Base-by-base conservation (phyloP, 495 filamentous ascomycete genomes). In the Talaromyces thailandensis region DNA sequence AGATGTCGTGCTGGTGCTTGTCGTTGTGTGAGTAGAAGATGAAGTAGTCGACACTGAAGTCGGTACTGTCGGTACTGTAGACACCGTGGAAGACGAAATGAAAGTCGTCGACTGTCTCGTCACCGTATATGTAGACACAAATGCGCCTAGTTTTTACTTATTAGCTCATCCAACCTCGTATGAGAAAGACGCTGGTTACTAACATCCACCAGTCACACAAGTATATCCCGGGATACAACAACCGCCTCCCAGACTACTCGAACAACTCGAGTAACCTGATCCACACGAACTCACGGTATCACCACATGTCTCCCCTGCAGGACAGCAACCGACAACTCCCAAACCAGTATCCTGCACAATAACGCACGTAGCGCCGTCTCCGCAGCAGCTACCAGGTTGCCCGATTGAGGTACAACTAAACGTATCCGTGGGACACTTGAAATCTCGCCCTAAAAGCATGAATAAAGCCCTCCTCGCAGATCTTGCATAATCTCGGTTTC, bases 291-390 rank as follows among this genome's bases (percentile, higher is more conserved):
- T 78, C 45, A 96, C 83, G 6, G 75, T 73, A 6, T 87, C 85
- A 4, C 80, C 77, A 71, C 94, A 98, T 5, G 68, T 82, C 66
- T 82, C 70, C 3, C 92, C 92, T 29, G 71, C 71, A 16, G 88
- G 88, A 78, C 93, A 98, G 70, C 93, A 98, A 3, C 92, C 94
- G 1, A 96, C 90, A 60, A 84, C 81, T 0, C 91, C 91, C 35
- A 82, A 74, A 0, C 88, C 89, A 2, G 84, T 88, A 66, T 94
- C 85, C n/a, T 78, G 62, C 25, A 95, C 84, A n/a, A 82, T 67
- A 43, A 87, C 78, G 69, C 93, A 98, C 0, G 75, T 83, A 68
- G 90, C 84, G 9, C 79, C 81, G 7, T 75, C 73, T 8, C 76
- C 68, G 71, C 93, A 98, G 75, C 93, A 98, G 73, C 83, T 87